phyloP scores from a whole-genome alignment of 2,329 filamentous ascomycete species.

The Alternaria alternata region DNA sequence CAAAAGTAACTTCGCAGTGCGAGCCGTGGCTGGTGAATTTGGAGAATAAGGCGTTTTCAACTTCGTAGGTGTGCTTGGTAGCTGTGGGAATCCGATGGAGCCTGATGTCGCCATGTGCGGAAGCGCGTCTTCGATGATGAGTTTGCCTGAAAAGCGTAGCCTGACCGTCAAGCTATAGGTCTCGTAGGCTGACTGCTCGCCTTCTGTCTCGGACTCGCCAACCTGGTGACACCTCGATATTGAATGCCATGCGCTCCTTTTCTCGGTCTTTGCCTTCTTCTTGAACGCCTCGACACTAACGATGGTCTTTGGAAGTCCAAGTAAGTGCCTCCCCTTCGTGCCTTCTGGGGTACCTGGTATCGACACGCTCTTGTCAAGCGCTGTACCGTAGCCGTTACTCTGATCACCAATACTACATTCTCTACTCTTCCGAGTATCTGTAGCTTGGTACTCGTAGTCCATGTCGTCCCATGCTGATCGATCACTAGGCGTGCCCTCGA shows the following conservation, averaged over 20 bases:
- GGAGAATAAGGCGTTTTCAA: not conserved
- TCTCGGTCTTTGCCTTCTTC: not conserved
- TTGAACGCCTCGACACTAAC: not conserved
- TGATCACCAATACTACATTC: not conserved
- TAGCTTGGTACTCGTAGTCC: conserved; percentile 18
- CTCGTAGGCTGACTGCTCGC: conserved; percentile 3
- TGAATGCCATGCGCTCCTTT: conserved; percentile 6
- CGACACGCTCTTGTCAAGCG: not conserved
- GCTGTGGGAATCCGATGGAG: not conserved
- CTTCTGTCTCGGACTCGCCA: not conserved
- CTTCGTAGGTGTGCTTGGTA: not conserved
- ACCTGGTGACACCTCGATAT: conserved; percentile 3
- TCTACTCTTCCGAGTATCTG: not conserved
- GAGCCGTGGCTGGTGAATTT: not conserved
- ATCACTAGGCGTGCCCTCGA: conserved; percentile 12
- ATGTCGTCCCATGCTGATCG: conserved; percentile 23
- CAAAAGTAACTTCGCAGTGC: not conserved
- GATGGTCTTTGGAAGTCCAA: not conserved
- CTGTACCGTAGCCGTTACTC: not conserved
- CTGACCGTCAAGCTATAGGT: conserved; percentile 14
- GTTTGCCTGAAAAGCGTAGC: conserved; percentile 20
- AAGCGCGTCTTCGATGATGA: conserved; percentile 8
- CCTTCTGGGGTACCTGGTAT: not conserved
- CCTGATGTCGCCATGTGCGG: not conserved
- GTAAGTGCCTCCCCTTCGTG: not conserved